A percentile compares a stretch with the other conserved stretches of the same genome.
Conservation (phyloP, 2,329 filamentous ascomycete species). For the Alternaria triticimaculans region DNA sequence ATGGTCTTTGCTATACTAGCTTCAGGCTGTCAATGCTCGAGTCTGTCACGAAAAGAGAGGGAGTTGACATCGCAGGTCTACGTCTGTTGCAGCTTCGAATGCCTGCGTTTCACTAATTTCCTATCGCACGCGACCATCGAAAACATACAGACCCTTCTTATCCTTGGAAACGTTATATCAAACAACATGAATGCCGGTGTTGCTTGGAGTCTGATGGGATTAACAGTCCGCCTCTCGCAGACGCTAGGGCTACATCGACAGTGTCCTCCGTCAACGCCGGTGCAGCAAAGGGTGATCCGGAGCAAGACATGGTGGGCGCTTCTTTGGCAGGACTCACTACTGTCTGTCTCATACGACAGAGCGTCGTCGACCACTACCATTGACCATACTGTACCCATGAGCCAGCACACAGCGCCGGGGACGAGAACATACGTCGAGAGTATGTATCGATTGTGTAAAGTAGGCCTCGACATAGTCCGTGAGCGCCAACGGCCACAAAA, state of each 20-base stretch:
- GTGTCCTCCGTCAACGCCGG: constrained; percentile 60
- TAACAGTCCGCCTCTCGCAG: constrained; percentile 67
- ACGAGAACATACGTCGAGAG: constrained; percentile 64
- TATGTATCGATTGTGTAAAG: constrained; percentile 62
- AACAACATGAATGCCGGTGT: constrained; percentile 71
- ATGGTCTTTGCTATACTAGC: constrained; percentile 68
- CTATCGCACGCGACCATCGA: constrained; percentile 67
- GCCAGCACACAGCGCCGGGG: constrained; percentile 54
- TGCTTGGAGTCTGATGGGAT: constrained; percentile 65
- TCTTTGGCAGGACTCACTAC: constrained; percentile 69
- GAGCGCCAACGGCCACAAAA: constrained; percentile 63
- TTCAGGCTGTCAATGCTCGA: constrained; percentile 67
- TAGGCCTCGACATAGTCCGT: constrained; percentile 66
- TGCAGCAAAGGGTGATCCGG: constrained; percentile 51
- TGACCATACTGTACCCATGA: constrained; percentile 52
- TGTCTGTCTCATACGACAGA: constrained; percentile 69
- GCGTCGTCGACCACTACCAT: constrained; percentile 64
- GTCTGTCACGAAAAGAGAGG: constrained; percentile 63
- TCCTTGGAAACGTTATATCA: constrained; percentile 67
- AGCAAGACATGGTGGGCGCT: constrained; percentile 63
- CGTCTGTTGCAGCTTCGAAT: constrained; percentile 70
- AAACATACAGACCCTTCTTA: constrained; percentile 66
- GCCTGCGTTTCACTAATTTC: constrained; percentile 69
- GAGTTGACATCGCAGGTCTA: constrained; percentile 70
- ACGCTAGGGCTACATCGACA: constrained; percentile 66